Conservation (phyloP, 129 eudicot genomes). For the Arctium minus region DNA sequence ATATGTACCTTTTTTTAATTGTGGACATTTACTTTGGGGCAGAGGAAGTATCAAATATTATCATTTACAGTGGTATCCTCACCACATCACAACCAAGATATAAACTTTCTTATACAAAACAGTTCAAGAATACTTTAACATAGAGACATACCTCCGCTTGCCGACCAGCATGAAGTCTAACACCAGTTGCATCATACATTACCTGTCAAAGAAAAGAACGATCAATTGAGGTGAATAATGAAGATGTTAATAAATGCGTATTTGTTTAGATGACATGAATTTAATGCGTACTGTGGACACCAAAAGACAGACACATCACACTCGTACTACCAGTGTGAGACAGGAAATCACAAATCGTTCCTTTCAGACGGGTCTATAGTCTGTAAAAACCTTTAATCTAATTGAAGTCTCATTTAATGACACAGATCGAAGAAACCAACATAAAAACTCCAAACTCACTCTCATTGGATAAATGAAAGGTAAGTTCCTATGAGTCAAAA, state of each 20-base stretch:
- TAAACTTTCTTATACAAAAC: background rate
- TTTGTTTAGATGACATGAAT: background rate
- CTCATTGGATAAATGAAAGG: background rate
- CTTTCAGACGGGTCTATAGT: background rate
- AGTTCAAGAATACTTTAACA: background rate
- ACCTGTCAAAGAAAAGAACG: slow-evolving; percentile 44
- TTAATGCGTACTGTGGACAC: background rate
- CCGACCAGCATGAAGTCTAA: slow-evolving; percentile 93
- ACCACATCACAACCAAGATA: background rate
- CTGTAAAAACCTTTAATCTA: background rate
- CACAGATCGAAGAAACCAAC: background rate
- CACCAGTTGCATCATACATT: slow-evolving; percentile 93
- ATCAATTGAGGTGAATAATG: slow-evolving; percentile 5
- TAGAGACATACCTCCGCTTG: slow-evolving; percentile 76
- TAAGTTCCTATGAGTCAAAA: background rate
- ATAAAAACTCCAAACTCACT: background rate
- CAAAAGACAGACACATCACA: background rate
- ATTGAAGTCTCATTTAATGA: background rate
- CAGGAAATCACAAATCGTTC: background rate
- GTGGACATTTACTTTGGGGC: background rate
- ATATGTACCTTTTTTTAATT: background rate
- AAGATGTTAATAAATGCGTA: background rate
- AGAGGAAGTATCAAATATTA: background rate
- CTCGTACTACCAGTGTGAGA: background rate
- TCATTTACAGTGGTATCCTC: background rate